Conservation (phyloP, 441 rosid genomes). For the Adansonia grandidieri region DNA sequence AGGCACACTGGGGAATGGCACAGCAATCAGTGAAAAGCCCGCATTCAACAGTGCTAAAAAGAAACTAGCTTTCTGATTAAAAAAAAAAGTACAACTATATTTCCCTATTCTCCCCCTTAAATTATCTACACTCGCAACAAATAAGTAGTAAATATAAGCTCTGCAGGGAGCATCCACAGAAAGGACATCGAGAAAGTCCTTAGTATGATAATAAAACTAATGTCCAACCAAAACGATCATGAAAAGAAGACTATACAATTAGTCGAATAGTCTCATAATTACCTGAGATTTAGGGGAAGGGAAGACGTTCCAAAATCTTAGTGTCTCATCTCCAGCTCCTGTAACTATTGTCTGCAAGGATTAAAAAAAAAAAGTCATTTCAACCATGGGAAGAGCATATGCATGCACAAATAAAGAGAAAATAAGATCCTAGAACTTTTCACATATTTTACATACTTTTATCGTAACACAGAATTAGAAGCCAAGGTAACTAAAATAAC, state of each 20-base stretch:
- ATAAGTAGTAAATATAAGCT: not conserved
- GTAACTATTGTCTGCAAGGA: constrained; percentile 80
- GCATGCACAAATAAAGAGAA: constrained; percentile 11
- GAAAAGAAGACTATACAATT: not conserved
- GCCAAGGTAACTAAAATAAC: not conserved
- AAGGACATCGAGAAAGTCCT: not conserved
- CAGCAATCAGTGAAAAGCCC: not conserved
- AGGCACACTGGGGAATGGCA: not conserved
- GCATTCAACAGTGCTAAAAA: no score
- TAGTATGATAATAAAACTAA: not conserved
- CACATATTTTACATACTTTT: not conserved
- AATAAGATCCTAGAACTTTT: not conserved
- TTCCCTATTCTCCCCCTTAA: not conserved
- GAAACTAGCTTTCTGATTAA: constrained; percentile 1
- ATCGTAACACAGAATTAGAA: not conserved
- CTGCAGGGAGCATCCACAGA: not conserved
- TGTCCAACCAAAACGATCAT: not conserved
- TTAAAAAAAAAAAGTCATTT: not conserved
- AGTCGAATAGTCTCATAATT: not conserved
- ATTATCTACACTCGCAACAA: not conserved
- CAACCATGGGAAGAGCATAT: not conserved
- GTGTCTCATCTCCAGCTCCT: constrained; percentile 97
- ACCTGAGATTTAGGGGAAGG: constrained; percentile 96
- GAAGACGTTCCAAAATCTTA: constrained; percentile 94
- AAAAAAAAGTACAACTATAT: not conserved